Evolutionary conservation across 2,329 filamentous ascomycete genomes (phyloP), one percentile per base, ranked within the genome.

Genomic region (Fusarium sp.): DNA sequence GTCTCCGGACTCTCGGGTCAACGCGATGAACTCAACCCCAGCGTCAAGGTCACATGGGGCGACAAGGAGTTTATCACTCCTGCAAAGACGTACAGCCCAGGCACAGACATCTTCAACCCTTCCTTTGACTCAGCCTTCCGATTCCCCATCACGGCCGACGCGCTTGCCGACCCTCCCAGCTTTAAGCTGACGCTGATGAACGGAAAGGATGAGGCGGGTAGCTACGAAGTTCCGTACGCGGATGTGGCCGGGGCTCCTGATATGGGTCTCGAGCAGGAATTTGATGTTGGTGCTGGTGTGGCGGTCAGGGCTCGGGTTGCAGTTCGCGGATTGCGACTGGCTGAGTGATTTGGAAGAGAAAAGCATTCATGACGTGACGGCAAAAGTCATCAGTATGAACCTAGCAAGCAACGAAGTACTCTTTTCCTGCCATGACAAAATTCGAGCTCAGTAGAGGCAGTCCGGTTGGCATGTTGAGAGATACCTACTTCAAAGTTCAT

Each of bases 51-150:
- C 0, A 61, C 62, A 1, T 77, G 75, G 76, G 76, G 76, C 2
- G 67, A 76, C 57, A 77, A 77, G 61, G 76, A 78, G 6, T 77
- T 75, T 2, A 68, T 61, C 34, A 78, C 76, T 0, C 69, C 76
- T 4, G 66, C 34, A 16, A 78, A 78, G 69, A 72, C 67, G 11
- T 78, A 78, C 22, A 68, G 56, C 16, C 76, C 75, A 0, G 76
- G 76, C n/a, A 78, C 63, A 0, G 76, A 78, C 13, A 78, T 78
- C 20, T 78, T 78, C 42, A 78, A 78, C 58, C 76, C 76, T 0
- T 57, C 76, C 6, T 78, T 77, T 58, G 76, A 78, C 18, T 50
- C 75, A 0, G 76, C 71, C 0, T 78, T 78, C 38, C 71, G 76
- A 4, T 75, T 78, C 62, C 76, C 76, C 20, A 64, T 78, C 13